Evolutionary conservation across 2,329 filamentous ascomycete species (phyloP), one percentile per base, ranked within the genome.

Genomic region (Pleomassaria siparia): DNA sequence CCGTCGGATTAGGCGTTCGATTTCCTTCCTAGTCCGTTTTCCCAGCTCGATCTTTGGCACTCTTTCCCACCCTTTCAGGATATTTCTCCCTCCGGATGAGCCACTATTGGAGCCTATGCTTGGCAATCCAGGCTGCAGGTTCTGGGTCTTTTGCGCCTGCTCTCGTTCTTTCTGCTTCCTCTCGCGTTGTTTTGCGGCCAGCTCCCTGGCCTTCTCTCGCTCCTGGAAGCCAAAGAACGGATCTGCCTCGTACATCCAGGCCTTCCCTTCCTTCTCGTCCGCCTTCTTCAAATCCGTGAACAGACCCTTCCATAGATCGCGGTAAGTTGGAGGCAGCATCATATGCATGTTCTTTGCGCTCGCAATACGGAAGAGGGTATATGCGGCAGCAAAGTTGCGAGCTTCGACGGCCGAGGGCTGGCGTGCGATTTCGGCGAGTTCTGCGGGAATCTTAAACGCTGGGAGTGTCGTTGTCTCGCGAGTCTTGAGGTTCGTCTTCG

Each of bases 271-370:
- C 63, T 85, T 87, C 40, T 89, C 76, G 60, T 96, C 92, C 58
- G 85, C 81, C 54, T 83, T 83, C 72, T 96, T 97, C 54, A 97
- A 75, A 3, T 84, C 81, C 53, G 87, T 82, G 58, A 99, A 96
- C 48, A 91, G 85, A 5, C 83, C 83, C 67, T 95, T 95, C 94
- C 94, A 99, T 33, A 96, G 75, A 55, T 89, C 83, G 64, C 86
- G 87, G 72, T 96, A 95, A 49, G 88, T 88, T 0, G 94, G 94
- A 20, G 94, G 94, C 55, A 99, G 79, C 75, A 91, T 92, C 77
- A 91, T 95, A 66, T 96, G 90, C 61, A 96, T 83, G 67, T 97
- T 97, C 72, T 91, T 91, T 85, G 95, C 95, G 66, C 88, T 96
- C 71, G 89, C 92, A 3, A 97, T 88, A 41, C 94, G 82, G 67